Evolutionary conservation across 2,329 filamentous ascomycete genomes (phyloP), one percentile per base, ranked within the genome.

Genomic region (Diplodia sapinea): DNA sequence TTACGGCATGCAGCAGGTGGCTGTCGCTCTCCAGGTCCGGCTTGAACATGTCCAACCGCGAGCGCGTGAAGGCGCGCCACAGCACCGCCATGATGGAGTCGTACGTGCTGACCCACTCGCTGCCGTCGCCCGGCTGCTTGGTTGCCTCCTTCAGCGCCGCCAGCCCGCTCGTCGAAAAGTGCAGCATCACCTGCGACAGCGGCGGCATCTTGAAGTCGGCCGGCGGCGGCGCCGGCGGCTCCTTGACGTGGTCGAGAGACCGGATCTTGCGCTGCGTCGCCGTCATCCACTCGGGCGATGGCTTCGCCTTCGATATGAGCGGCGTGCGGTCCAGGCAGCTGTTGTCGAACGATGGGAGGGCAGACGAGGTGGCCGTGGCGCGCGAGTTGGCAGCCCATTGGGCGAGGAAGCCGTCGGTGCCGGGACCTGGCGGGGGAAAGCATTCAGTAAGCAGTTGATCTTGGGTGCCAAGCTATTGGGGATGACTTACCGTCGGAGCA

Each of bases 381-480:
- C 59, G 55, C 7, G 70, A 70, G 69, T 74, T 74, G 57, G 70
- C 65, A 13, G 75, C 72, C 74, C 73, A 75, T 31, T 70, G 70
- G 2, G 70, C 70, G 20, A 76, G 49, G 66, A 77, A 71, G 8
- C 70, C 71, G 61, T 76, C 72, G 52, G 71, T 74, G 17, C 75
- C 73, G 33, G 72, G 71, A 7, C 54, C 63, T 57, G 40, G 29
- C 8, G 52, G 17, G 55, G 40, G 9, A 11, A 4, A 13, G 36
- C 36, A 4, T 1, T 13, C 1, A 38, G 36, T 38, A 26, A 26
- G 26, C 26, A 26, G 26, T 26, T 26, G 26, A 4, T 2, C 26
- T 26, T 26, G 26, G 26, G 26, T 4, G 26, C 0, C 26, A 26
- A 26, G 26, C 26, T 26, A 4, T 26, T 26, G 26, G 26, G 26